These are phyloP conservation scores for Tylopilus sp. DNA, from an alignment of 768 basidiomycete species.

Conservation along the genomic window DNA sequence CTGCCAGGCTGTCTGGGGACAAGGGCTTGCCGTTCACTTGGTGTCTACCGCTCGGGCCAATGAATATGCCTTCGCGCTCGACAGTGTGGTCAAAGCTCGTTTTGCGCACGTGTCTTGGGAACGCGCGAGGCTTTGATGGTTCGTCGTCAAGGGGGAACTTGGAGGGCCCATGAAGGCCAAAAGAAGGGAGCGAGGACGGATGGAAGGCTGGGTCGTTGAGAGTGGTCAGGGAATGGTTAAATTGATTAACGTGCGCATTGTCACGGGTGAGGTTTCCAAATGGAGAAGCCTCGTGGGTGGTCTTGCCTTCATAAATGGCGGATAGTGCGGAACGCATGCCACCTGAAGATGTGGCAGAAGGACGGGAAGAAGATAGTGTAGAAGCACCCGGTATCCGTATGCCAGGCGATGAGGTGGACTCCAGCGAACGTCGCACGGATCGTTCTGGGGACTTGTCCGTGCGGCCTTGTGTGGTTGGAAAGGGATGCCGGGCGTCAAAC, in stretches of 20 bases:
- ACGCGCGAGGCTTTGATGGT: slow-evolving; percentile 45
- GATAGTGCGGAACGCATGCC: slow-evolving; percentile 43
- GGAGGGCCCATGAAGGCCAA: slow-evolving; percentile 60
- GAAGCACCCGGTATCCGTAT: slow-evolving; percentile 43
- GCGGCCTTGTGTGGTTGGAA: slow-evolving; percentile 34
- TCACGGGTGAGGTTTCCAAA: slow-evolving; percentile 37
- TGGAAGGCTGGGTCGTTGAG: slow-evolving; percentile 50
- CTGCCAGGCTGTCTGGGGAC: slow-evolving; percentile 59
- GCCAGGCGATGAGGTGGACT: slow-evolving; percentile 25
- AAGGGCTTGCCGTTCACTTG: slow-evolving; percentile 78
- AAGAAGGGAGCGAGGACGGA: slow-evolving; percentile 72
- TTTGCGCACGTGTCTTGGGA: slow-evolving; percentile 87
- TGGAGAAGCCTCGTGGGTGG: slow-evolving; percentile 33
- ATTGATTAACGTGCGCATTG: slow-evolving; percentile 30
- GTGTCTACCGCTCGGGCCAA: slow-evolving; percentile 63
- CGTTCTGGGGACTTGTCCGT: slow-evolving; percentile 28
- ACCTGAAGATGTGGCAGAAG: slow-evolving; percentile 42
- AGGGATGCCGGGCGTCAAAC: slow-evolving; percentile 45
- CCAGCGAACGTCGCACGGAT: slow-evolving; percentile 19
- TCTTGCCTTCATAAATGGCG: slow-evolving; percentile 45
- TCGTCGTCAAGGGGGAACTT: slow-evolving; percentile 31
- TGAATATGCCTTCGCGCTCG: slow-evolving; percentile 57
- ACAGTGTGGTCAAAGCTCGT: slow-evolving; percentile 95
- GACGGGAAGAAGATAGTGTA: slow-evolving; percentile 43
- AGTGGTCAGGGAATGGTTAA: slow-evolving; percentile 38